phyloP scores from a whole-genome alignment of 768 basidiomycete genomes.

The Mycena pura region DNA sequence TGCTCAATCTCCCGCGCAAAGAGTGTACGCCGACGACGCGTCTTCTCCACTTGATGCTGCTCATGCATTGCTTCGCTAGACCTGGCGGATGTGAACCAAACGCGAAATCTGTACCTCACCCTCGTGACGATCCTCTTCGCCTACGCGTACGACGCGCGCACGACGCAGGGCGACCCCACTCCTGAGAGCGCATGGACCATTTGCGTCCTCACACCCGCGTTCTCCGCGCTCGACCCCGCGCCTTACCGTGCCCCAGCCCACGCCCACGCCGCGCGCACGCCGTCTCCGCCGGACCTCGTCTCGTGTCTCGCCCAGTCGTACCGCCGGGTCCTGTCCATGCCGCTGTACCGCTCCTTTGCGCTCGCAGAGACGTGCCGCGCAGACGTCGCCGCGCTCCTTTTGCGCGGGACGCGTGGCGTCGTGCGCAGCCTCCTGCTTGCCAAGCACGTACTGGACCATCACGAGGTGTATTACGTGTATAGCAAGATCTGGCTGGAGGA shows the following conservation, averaged over 20 bases:
- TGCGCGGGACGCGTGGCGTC: conserved; percentile 65
- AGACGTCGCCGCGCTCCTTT: conserved; percentile 67
- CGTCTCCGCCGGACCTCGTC: conserved; percentile 54
- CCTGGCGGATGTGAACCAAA: conserved; percentile 61
- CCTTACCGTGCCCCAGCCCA: conserved; percentile 44
- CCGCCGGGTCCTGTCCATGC: conserved; percentile 77
- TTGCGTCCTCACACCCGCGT: conserved; percentile 71
- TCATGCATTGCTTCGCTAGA: conserved; percentile 48
- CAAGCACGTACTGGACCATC: conserved; percentile 78
- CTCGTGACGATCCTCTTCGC: conserved; percentile 77
- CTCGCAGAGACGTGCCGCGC: conserved; percentile 71
- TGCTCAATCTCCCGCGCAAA: conserved; percentile 64
- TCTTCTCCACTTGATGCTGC: conserved; percentile 3
- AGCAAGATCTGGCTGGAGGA: conserved; percentile 88
- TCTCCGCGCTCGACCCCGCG: conserved; percentile 83
- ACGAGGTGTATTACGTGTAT: conserved; percentile 89
- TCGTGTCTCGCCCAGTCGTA: conserved; percentile 67
- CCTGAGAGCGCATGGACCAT: conserved; percentile 92
- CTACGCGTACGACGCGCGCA: conserved; percentile 82
- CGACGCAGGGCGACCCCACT: conserved; percentile 80
- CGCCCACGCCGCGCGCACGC: conserved; percentile 32
- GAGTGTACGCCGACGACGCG: conserved; percentile 47
- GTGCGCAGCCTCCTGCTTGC: conserved; percentile 73
- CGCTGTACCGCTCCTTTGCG: conserved; percentile 79
- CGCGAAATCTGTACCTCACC: conserved; percentile 69